These are phyloP conservation scores for Aristolochia contorta DNA, from an alignment of 164 flowering plant species.

Conservation along the genomic window DNA sequence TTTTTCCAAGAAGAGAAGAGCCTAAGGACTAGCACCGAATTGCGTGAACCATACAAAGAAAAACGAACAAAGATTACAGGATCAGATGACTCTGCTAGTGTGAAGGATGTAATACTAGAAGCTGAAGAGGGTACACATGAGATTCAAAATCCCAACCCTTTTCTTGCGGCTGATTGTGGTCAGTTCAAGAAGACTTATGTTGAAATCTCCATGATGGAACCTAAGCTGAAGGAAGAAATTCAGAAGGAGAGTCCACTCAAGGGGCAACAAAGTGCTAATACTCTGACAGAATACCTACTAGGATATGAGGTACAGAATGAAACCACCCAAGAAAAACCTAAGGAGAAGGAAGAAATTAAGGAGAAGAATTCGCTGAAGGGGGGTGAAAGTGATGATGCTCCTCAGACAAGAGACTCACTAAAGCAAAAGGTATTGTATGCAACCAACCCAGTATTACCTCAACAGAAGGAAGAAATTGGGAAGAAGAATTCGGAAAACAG, in stretches of 20 bases:
- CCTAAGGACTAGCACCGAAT: conserved; percentile 22
- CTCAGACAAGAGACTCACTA: neutral
- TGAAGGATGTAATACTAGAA: conserved; percentile 25
- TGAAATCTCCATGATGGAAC: neutral
- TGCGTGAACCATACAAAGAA: conserved; percentile 10
- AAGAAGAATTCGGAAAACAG: too few species aligned
- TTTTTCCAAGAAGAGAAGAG: conserved; percentile 2
- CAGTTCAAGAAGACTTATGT: neutral
- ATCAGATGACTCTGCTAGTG: conserved; percentile 20
- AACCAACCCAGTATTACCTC: too few species aligned
- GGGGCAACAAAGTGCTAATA: too few species aligned
- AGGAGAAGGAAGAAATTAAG: neutral
- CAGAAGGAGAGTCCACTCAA: too few species aligned
- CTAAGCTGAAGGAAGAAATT: too few species aligned
- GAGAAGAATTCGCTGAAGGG: neutral
- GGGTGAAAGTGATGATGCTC: neutral
- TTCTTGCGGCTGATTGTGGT: neutral
- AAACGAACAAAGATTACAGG: conserved; percentile 13
- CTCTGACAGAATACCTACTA: too few species aligned
- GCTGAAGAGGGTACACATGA: conserved; percentile 38
- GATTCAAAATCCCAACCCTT: conserved; percentile 25
- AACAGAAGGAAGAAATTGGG: too few species aligned
- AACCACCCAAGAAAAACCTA: too few species aligned
- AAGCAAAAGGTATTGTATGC: neutral
- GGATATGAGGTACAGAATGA: too few species aligned